A percentile compares a stretch with the other conserved stretches of the same genome.
phyloP scores from a whole-genome alignment of 2,329 filamentous ascomycete species.

The Monosporascus sp. region DNA sequence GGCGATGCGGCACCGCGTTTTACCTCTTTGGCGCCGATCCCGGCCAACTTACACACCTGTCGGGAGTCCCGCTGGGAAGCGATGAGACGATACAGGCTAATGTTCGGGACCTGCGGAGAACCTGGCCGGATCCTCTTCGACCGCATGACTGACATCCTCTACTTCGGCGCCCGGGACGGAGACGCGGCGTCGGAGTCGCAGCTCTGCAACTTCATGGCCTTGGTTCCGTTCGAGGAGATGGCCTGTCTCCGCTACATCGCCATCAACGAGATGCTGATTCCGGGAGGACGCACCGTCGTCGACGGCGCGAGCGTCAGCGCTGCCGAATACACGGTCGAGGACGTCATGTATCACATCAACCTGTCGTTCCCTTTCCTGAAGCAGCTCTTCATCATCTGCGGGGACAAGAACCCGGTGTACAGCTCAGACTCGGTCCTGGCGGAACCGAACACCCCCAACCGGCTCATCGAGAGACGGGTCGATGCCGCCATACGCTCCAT shows the following conservation, averaged over 20 bases:
- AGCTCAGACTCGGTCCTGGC: slow-evolving; percentile 22
- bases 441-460: slow-evolving; percentile 25
- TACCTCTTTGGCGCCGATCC: slow-evolving; percentile 35
- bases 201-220: slow-evolving; percentile 37
- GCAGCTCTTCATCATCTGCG: slow-evolving; percentile 39
- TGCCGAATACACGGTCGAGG: neutral
- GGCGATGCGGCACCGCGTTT: slow-evolving; percentile 15
- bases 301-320: neutral
- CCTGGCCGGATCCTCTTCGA: slow-evolving; percentile 39
- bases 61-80: slow-evolving; percentile 41
- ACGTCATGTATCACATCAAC: slow-evolving; percentile 32
- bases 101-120: slow-evolving; percentile 36
- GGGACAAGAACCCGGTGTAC: slow-evolving; percentile 30
- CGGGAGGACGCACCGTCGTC: slow-evolving; percentile 8
- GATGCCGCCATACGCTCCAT: too few relatives aligned
- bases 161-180: slow-evolving; percentile 39
- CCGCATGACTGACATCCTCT: slow-evolving; percentile 36
- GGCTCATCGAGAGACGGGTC: slow-evolving; percentile 32
- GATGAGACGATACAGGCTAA: slow-evolving; percentile 32
- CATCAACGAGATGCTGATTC: slow-evolving; percentile 39
- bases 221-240: slow-evolving; percentile 36
- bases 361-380: slow-evolving; percentile 33
- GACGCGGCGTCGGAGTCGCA: slow-evolving; percentile 40
- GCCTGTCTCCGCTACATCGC: slow-evolving; percentile 36
- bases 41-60: slow-evolving; percentile 40